These are phyloP conservation scores for Ogataea thermomethanolica DNA, from an alignment of 805 yeast species.

Conservation along the genomic window DNA sequence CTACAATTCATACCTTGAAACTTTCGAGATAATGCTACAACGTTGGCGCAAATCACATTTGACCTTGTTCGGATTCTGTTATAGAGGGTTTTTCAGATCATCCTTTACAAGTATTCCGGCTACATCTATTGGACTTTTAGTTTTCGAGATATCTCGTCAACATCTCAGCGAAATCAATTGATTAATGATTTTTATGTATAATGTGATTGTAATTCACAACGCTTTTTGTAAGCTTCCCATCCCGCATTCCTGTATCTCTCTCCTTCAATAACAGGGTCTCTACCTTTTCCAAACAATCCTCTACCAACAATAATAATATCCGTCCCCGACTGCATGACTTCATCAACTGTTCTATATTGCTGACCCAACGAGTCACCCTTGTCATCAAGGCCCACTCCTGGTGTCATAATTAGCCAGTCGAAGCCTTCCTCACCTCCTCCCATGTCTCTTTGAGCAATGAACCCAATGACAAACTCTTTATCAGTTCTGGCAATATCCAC, in stretches of 20 bases:
- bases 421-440: slow-evolving; percentile 79
- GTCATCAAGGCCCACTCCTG: slow-evolving; percentile 97
- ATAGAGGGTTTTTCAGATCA: slow-evolving; percentile 72
- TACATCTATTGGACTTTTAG: slow-evolving; percentile 79
- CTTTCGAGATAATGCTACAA: slow-evolving; percentile 56
- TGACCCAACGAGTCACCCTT: slow-evolving; percentile 96
- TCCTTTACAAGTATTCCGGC: slow-evolving; percentile 81
- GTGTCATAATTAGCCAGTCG: slow-evolving; percentile 96
- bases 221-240: slow-evolving; percentile 80
- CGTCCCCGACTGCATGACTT: slow-evolving; percentile 80
- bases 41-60: slow-evolving; percentile 52
- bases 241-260: slow-evolving; percentile 89
- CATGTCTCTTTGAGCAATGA: slow-evolving; percentile 90
- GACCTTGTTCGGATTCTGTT: slow-evolving; percentile 63
- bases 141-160: slow-evolving; percentile 75
- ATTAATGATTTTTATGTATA: slow-evolving; percentile 8
- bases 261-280: slow-evolving; percentile 87
- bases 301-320: slow-evolving; percentile 98
- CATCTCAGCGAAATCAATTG: slow-evolving; percentile 27
- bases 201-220: slow-evolving; percentile 20
- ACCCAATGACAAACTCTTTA: slow-evolving; percentile 89
- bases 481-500: slow-evolving; percentile 84
- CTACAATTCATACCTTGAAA: slow-evolving; percentile 72
- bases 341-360: slow-evolving; percentile 89
- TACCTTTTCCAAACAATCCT: slow-evolving; percentile 90